Base-by-base conservation (phyloP, 805 yeast species). In the Monosporozyma solicola region DNA sequence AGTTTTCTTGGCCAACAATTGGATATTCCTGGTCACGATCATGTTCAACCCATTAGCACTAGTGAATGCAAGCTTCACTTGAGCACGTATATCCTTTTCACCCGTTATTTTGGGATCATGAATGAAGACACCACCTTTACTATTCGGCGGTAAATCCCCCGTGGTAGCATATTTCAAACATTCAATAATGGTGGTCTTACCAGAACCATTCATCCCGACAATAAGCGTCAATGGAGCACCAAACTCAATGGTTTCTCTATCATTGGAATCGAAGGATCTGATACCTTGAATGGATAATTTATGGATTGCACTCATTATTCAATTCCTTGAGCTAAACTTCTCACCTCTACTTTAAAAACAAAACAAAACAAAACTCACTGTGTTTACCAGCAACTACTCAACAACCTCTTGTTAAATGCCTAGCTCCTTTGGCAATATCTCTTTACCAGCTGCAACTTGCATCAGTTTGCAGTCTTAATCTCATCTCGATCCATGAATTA, bases 181-280 rank as follows among this genome's bases (percentile, higher is more conserved):
- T 68, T 94, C 99, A 56, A 94, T 95, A 53, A 94, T 84, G 0
- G 98, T 91, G 0, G 98, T 94, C 66, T 94, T 92, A 10, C 99
- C 99, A 31, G 96, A 85, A 33, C 99, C 98, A 69, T 94, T 94
- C 50, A 86, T 86, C 0, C 99, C 99, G 31, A 95, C 96, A 51
- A 94, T 92, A 48, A 94, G 74, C 0, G 99, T 94, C 64, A 94
- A 72, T 0, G 99, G 99, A 48, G 80, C 79, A 15, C 91, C 90
- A 70, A 94, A 94, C 63, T 87, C 87, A 55, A 94, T 88, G 0
- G 91, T 84, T 64, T 94, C 97, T 32, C 87, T 76, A 47, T 81
- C 82, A 58, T 83, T 82, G n/a, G 90, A 84, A 57, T 87, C 92
- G 64, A 94, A 94, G 0, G 98, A 90, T 43, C 99, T 75, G 5